Evolutionary conservation across 108 stramenopile genomes (phyloP).

Genomic region (Heterococcus sp.): DNA sequence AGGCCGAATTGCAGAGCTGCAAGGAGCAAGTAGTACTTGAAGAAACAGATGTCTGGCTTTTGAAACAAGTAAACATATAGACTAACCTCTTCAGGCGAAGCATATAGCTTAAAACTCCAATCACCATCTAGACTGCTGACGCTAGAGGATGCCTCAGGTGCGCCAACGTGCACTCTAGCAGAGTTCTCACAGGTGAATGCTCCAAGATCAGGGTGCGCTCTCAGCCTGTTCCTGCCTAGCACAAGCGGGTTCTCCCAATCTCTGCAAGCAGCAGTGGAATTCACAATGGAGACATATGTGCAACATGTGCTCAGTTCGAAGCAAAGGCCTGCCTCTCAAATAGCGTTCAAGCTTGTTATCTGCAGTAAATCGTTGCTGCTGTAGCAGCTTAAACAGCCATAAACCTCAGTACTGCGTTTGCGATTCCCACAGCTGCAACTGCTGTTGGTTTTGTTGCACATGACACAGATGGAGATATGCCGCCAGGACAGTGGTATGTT

Average conservation of each 20-base stretch:
- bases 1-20: too few relatives aligned
- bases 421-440: too few relatives aligned
- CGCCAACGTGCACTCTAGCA: conserved; percentile 1
- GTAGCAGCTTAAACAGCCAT: too few relatives aligned
- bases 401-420: too few relatives aligned
- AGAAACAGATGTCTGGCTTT: not conserved
- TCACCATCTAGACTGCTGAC: not conserved
- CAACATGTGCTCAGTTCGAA: too few relatives aligned
- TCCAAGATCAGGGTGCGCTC: conserved; percentile 13
- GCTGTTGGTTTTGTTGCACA: too few relatives aligned
- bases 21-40: not conserved
- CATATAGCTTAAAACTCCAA: not conserved
- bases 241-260: conserved; percentile 35
- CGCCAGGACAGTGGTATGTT: too few relatives aligned
- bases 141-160: not conserved
- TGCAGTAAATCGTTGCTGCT: too few relatives aligned
- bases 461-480: too few relatives aligned
- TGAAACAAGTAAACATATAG: not conserved
- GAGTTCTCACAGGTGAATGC: conserved; percentile 6
- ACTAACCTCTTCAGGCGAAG: not conserved
- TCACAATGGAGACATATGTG: too few relatives aligned
- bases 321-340: too few relatives aligned
- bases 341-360: too few relatives aligned
- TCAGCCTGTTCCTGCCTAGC: conserved; percentile 26
- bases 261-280: conserved; percentile 3